These are phyloP conservation scores for Mycena sp. DNA, from an alignment of 1,284 basidiomycete genomes.

Conservation along the genomic window DNA sequence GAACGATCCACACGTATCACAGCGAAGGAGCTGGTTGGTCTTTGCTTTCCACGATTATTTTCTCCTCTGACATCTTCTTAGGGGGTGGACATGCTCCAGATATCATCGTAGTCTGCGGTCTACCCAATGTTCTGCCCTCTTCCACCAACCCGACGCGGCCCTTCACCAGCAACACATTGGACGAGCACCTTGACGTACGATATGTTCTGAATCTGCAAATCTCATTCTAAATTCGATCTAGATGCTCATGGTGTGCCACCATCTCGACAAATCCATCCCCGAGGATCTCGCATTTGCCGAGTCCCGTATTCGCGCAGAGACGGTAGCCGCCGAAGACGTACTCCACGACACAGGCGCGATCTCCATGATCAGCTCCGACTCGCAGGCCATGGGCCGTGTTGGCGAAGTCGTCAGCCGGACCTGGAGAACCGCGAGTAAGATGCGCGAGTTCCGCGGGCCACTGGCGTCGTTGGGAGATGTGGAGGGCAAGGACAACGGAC, in stretches of 20 bases:
- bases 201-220: not conserved
- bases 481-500: conserved; percentile 83
- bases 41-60: not conserved
- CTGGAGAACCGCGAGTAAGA: conserved; percentile 97
- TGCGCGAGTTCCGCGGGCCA: conserved; percentile 85
- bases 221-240: conserved; percentile 40
- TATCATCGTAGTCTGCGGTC: conserved; percentile 95
- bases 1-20: conserved; percentile 99
- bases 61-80: conserved; percentile 37
- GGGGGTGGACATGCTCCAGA: conserved; percentile 98
- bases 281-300: conserved; percentile 98
- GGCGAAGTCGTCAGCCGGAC: conserved; percentile 95
- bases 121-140: conserved; percentile 92
- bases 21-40: conserved; percentile 90
- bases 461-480: conserved; percentile 69
- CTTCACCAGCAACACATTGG: conserved; percentile 91
- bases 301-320: conserved; percentile 96
- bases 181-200: conserved; percentile 95
- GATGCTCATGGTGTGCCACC: conserved; percentile 99
- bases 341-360: conserved; percentile 96
- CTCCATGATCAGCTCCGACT: conserved; percentile 95
- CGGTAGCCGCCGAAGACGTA: conserved; percentile 97
- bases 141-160: conserved; percentile 98
- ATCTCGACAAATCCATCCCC: conserved; percentile 87
- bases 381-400: conserved; percentile 98